These are phyloP conservation scores for Ocimum tenuiflorum DNA, from an alignment of 257 asterid species.

Conservation along the genomic window DNA sequence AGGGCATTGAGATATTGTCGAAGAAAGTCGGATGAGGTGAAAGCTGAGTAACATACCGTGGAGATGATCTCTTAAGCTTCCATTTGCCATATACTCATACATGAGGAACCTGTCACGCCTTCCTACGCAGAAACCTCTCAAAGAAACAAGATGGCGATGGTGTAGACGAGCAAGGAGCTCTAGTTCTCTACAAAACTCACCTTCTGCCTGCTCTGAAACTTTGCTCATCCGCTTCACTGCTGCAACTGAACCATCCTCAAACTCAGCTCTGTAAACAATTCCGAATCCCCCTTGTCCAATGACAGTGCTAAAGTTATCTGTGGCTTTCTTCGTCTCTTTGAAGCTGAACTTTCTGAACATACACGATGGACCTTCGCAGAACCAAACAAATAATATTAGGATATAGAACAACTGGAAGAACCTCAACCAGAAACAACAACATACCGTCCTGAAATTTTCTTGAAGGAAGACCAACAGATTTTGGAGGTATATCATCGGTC, in stretches of 20 bases:
- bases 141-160: conserved; percentile 92
- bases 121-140: conserved; percentile 76
- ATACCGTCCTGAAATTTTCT: conserved; percentile 70
- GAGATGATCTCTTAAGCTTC: conserved; percentile 93
- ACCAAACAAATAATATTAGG: conserved; percentile 13
- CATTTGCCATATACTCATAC: conserved; percentile 81
- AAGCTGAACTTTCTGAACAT: conserved; percentile 83
- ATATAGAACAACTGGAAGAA: too few species aligned
- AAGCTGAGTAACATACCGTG: conserved; percentile 53
- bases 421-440: conserved; percentile 8
- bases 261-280: conserved; percentile 74
- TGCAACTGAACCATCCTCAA: conserved; percentile 52
- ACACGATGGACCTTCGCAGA: conserved; percentile 54
- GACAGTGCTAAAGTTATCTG: conserved; percentile 57
- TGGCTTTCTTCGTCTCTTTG: conserved; percentile 81
- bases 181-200: conserved; percentile 78
- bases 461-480: conserved; percentile 41
- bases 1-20: neutral
- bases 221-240: conserved; percentile 91
- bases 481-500: conserved; percentile 33
- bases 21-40: neutral
- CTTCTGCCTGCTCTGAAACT: conserved; percentile 83
- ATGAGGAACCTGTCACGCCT: conserved; percentile 77
- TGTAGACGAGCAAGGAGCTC: conserved; percentile 92
- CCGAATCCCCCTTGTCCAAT: conserved; percentile 98